phyloP scores from a whole-genome alignment of 2,329 filamentous ascomycete species.

The Fusarium irregulare region DNA sequence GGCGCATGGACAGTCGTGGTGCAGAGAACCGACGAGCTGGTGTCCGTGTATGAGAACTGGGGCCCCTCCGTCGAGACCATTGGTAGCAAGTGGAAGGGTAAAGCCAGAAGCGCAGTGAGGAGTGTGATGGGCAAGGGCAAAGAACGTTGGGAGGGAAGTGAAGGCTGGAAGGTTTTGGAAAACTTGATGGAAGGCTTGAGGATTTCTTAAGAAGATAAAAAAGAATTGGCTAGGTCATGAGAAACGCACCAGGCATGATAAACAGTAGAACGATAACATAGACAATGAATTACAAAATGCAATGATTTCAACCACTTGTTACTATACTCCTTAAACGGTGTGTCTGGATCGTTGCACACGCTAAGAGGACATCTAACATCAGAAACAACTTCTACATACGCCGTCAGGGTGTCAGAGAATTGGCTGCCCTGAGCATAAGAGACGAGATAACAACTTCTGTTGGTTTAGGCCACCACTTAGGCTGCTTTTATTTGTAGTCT shows the following conservation, averaged over 20 bases:
- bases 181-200: slow-evolving; percentile 67
- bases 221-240: slow-evolving; percentile 11
- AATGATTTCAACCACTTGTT: background rate
- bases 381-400: background rate
- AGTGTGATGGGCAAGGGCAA: slow-evolving; percentile 86
- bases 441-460: background rate
- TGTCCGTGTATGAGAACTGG: slow-evolving; percentile 85
- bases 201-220: slow-evolving; percentile 32
- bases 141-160: slow-evolving; percentile 83
- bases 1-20: slow-evolving; percentile 79
- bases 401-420: background rate
- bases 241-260: slow-evolving; percentile 12
- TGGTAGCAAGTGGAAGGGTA: slow-evolving; percentile 86
- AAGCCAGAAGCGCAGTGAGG: slow-evolving; percentile 84
- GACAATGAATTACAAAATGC: slow-evolving; percentile 1
- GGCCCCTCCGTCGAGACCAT: slow-evolving; percentile 74
- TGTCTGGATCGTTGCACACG: background rate
- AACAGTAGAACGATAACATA: background rate
- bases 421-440: background rate
- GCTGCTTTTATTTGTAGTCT: background rate
- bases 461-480: background rate
- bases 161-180: slow-evolving; percentile 73
- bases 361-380: background rate
- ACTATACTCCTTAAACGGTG: background rate
- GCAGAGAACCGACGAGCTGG: slow-evolving; percentile 81